A percentile compares a stretch with the other conserved stretches of the same genome.
Conservation (phyloP, 2,329 filamentous ascomycete genomes). For the Blumeriella jaapii region DNA sequence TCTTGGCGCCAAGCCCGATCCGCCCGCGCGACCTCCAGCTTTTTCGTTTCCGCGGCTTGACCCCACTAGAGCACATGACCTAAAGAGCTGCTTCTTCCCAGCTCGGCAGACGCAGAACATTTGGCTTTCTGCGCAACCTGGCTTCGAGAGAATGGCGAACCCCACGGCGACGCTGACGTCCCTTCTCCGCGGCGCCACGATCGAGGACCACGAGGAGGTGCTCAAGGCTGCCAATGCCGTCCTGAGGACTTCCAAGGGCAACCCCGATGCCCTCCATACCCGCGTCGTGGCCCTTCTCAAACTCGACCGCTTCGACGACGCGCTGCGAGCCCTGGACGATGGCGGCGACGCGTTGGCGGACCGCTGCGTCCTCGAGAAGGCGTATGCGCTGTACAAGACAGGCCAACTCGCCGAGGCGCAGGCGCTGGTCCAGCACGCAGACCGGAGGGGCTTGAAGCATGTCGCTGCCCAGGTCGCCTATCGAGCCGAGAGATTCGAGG, state of each 20-base stretch:
- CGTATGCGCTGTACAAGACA: slow-evolving; percentile 76
- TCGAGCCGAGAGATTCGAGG: slow-evolving; percentile 59
- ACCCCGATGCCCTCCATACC: slow-evolving; percentile 50
- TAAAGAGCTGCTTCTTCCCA: background rate
- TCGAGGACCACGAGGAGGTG: slow-evolving; percentile 63
- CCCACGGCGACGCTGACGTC: slow-evolving; percentile 24
- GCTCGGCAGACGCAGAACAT: background rate
- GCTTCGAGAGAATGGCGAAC: slow-evolving; percentile 23
- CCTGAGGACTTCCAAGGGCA: slow-evolving; percentile 47
- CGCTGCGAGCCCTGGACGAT: slow-evolving; percentile 54
- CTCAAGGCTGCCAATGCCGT: slow-evolving; percentile 52
- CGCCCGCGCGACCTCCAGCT: background rate
- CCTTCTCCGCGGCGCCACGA: slow-evolving; percentile 39
- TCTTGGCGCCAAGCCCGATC: background rate
- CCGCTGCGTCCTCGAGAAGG: slow-evolving; percentile 54
- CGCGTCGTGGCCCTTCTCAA: slow-evolving; percentile 67
- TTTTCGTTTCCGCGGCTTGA: background rate
- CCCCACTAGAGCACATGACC: background rate
- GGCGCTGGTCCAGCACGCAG: slow-evolving; percentile 20
- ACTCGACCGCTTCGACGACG: slow-evolving; percentile 72
- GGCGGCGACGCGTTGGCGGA: slow-evolving; percentile 49
- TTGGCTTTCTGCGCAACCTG: background rate
- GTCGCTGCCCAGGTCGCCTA: slow-evolving; percentile 60
- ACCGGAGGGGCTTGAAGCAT: slow-evolving; percentile 31
- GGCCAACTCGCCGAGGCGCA: slow-evolving; percentile 57